These are phyloP conservation scores for Microcyclospora pomicola DNA, from an alignment of 2,329 filamentous ascomycete species.

Conservation along the genomic window DNA sequence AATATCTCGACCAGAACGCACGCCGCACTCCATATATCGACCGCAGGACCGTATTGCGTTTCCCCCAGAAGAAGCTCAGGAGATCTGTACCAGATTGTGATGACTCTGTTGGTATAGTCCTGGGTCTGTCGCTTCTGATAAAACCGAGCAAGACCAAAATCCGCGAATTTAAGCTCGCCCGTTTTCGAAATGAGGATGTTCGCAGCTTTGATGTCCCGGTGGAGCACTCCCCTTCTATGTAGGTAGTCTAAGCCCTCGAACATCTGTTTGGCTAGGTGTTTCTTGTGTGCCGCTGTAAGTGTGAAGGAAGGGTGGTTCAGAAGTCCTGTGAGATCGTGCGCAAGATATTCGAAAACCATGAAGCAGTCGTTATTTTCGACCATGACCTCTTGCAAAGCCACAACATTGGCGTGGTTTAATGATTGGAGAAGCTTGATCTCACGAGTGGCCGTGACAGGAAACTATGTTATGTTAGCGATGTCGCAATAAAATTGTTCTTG, in stretches of 20 bases:
- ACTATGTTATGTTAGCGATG: constrained; percentile 29
- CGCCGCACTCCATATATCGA: constrained; percentile 93
- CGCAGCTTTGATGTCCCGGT: constrained; percentile 95
- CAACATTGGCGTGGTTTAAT: constrained; percentile 67
- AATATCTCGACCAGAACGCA: constrained; percentile 97
- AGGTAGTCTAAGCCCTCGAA: constrained; percentile 92
- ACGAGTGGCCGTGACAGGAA: constrained; percentile 78
- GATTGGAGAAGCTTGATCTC: constrained; percentile 89
- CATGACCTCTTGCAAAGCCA: constrained; percentile 82
- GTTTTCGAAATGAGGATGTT: constrained; percentile 90
- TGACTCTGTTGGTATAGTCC: constrained; percentile 96
- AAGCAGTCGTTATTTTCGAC: constrained; percentile 97
- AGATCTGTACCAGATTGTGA: constrained; percentile 95
- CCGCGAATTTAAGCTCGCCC: constrained; percentile 80
- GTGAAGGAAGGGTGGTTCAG: constrained; percentile 89
- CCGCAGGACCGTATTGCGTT: constrained; percentile 76
- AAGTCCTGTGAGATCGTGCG: constrained; percentile 87
- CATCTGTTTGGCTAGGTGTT: constrained; percentile 81
- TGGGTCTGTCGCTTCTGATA: constrained; percentile 84
- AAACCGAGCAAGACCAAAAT: constrained; percentile 92
- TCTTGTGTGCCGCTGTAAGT: constrained; percentile 73
- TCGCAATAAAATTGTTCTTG: background rate
- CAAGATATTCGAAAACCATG: constrained; percentile 98
- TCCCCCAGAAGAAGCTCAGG: constrained; percentile 84
- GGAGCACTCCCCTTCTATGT: constrained; percentile 81